Conservation (phyloP, 306 rosid genomes). For the Alnus glutinosa region DNA sequence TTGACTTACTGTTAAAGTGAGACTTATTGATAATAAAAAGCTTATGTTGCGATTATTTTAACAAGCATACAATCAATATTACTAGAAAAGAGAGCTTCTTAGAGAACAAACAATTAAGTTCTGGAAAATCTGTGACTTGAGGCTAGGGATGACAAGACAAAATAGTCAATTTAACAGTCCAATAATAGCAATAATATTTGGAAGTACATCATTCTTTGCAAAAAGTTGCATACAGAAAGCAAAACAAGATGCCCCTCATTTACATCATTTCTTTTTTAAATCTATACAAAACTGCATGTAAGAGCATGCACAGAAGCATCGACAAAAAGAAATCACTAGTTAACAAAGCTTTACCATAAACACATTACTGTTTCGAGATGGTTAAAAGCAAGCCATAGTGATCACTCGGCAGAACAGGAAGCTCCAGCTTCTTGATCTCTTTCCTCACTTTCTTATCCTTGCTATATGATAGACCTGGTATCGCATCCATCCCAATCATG, state of each 20-base stretch:
- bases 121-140: neutral
- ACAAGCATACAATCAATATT: neutral
- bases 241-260: conserved; percentile 15
- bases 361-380: conserved; percentile 38
- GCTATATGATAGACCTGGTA: conserved; percentile 51
- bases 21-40: neutral
- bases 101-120: neutral
- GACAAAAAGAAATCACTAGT: neutral
- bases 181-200: neutral
- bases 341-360: neutral
- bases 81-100: neutral
- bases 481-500: conserved; percentile 79
- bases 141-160: neutral
- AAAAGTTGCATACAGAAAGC: conserved; percentile 16
- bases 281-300: conserved; percentile 50
- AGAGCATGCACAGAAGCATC: conserved; percentile 30
- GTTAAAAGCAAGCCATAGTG: conserved; percentile 88
- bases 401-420: conserved; percentile 93
- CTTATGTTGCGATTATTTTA: neutral
- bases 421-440: conserved; percentile 63
- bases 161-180: neutral
- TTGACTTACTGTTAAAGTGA: neutral
- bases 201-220: conserved; percentile 2
- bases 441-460: conserved; percentile 80
- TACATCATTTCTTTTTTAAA: conserved; percentile 11